Evolutionary conservation across 2,329 filamentous ascomycete genomes (phyloP), one percentile per base, ranked within the genome.

Genomic region (Colletotrichum theobromicola): DNA sequence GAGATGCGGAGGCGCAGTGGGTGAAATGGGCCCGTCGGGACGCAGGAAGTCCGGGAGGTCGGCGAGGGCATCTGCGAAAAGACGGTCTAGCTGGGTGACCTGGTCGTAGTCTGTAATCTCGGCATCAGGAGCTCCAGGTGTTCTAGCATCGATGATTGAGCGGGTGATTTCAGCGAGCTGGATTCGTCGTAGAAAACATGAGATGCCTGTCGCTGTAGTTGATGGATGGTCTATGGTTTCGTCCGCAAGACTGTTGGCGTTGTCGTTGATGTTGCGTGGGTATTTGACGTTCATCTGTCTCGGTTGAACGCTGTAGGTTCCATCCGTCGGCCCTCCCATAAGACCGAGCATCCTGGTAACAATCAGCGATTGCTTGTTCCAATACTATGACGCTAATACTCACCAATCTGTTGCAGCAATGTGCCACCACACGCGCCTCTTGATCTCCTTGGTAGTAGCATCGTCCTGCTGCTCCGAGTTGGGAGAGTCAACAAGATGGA

Each of bases 361-460:
- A 16, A 18, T 72, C 4, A 60, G 34, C 6, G 9, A 16, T 4
- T 2, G n/a, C 21, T 16, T 30, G 1, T 15, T 12, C 12, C 28
- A 21, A 57, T 4, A 16, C 7, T 28, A 13, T 4, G n/a, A 8
- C 7, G n/a, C 5, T 7, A 9, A 21, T 9, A 60, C 79, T 76
- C 73, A 84, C 85, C 84, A 86, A 74, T 87, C 85, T 6, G 82
- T 84, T 1, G 82, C 79, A 12, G 81, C 81, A 7, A 87, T 78
- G 75, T 86, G 85, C 85, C 86, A 87, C 86, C 86, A 87, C 5
- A 86, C 76, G 60, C 86, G 80, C 21, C 86, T 79, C 53, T 83
- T 85, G 46, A 84, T 80, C 68, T 87, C 86, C 7, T 76, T 78
- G 37, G 79, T 80, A 4, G 75, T 75, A 24, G 74, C 70, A 21